A percentile compares a stretch with the other conserved stretches of the same genome.
These are phyloP conservation scores for Coelastrella sp. DNA, from an alignment of 139 green algal genomes.

Conservation along the genomic window DNA sequence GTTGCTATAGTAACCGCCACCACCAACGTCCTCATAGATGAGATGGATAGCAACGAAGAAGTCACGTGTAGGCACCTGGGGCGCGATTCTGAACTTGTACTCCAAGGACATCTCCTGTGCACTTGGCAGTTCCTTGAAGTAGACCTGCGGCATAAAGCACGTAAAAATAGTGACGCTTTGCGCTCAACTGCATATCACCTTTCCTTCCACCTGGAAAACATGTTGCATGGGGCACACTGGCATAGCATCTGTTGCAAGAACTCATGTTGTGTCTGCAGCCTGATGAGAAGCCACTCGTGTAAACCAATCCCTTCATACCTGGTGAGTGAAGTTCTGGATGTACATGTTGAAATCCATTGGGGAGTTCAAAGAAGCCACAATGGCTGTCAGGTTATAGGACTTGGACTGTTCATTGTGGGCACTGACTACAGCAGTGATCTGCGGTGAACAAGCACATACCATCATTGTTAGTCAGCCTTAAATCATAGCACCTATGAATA, in stretches of 20 bases:
- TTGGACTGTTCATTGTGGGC: constrained; percentile 71
- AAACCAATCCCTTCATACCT: constrained; percentile 52
- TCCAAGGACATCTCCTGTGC: constrained; percentile 71
- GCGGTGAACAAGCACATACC: constrained; percentile 1
- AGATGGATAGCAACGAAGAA: constrained; percentile 50
- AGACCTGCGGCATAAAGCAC: constrained; percentile 67
- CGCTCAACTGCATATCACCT: too few species aligned
- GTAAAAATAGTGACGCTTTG: too few species aligned
- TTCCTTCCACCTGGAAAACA: too few species aligned
- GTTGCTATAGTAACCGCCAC: constrained; percentile 52
- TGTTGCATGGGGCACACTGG: too few species aligned
- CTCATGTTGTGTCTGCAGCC: too few species aligned
- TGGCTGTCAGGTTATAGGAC: constrained; percentile 72
- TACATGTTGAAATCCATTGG: constrained; percentile 67
- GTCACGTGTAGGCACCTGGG: constrained; percentile 53
- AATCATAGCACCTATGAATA: too few species aligned
- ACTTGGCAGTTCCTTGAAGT: constrained; percentile 57
- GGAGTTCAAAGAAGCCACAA: constrained; percentile 80
- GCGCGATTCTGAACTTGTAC: constrained; percentile 77
- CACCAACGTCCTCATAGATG: constrained; percentile 45
- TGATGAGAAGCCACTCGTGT: too few species aligned
- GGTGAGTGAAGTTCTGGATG: constrained; percentile 80
- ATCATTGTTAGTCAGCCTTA: too few species aligned
- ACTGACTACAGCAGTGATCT: constrained; percentile 65
- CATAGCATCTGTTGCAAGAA: too few species aligned